Conservation (phyloP, 352 stramenopile species). For the Phytopythium boreale region DNA sequence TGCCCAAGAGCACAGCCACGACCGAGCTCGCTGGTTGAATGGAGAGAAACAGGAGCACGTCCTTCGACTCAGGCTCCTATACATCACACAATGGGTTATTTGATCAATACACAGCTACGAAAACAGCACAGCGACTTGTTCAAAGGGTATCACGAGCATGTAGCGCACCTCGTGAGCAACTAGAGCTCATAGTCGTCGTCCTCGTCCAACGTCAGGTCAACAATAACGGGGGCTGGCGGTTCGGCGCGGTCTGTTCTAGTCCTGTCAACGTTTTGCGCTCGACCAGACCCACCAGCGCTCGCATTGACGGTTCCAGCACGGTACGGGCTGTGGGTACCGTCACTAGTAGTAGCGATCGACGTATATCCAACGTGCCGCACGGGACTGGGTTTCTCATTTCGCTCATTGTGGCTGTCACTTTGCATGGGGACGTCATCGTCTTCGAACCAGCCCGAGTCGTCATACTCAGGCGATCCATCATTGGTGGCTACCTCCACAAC, state of each 20-base stretch:
- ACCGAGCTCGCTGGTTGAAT: background rate
- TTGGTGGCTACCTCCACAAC: too few species aligned
- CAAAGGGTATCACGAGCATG: too few species aligned
- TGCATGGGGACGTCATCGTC: slow-evolving; percentile 9
- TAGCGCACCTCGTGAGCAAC: too few species aligned
- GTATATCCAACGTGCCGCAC: too few species aligned
- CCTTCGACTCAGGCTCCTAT: background rate
- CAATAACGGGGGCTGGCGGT: background rate
- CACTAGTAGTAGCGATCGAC: too few species aligned
- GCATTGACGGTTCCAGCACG: too few species aligned
- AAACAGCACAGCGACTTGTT: background rate
- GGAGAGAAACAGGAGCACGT: background rate
- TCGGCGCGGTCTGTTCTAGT: background rate
- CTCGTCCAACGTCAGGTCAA: slow-evolving; percentile 22
- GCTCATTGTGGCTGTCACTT: background rate
- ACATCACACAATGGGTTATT: background rate
- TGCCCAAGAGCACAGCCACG: slow-evolving; percentile 22
- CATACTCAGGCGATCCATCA: slow-evolving; percentile 19
- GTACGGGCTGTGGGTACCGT: too few species aligned
- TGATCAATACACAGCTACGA: background rate
- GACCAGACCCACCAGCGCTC: background rate
- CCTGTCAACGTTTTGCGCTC: slow-evolving; percentile 1
- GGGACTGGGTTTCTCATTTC: too few species aligned
- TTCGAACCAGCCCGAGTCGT: slow-evolving; percentile 35
- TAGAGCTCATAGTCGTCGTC: slow-evolving; percentile 7